These are phyloP conservation scores for Curvularia verruculosa DNA, from an alignment of 2,329 filamentous ascomycete genomes.

Conservation along the genomic window DNA sequence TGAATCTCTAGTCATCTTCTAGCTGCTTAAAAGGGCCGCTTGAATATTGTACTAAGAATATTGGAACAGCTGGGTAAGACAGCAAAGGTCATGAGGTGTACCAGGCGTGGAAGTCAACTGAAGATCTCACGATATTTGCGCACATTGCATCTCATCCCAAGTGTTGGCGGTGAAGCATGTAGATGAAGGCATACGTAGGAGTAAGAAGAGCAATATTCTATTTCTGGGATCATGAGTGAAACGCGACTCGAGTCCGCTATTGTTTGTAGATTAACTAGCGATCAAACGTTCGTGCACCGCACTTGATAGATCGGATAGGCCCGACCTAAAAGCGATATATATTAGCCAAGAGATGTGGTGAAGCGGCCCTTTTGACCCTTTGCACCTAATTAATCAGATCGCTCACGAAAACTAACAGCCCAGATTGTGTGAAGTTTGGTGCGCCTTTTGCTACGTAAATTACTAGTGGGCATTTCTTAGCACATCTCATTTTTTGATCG, in stretches of 20 bases:
- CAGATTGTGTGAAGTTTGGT: neutral
- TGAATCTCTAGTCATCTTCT: neutral
- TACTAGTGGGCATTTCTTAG: neutral
- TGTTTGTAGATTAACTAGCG: neutral
- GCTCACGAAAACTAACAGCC: neutral
- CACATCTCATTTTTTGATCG: neutral
- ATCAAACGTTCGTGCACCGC: neutral
- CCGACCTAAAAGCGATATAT: neutral
- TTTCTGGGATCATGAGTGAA: neutral
- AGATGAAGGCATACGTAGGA: neutral
- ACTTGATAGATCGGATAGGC: neutral
- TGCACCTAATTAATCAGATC: neutral
- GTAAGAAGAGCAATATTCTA: neutral
- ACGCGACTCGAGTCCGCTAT: neutral
- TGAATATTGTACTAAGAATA: neutral
- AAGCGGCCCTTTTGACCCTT: neutral
- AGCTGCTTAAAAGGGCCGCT: neutral
- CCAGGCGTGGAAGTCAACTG: neutral
- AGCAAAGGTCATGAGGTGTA: neutral
- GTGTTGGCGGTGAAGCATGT: neutral
- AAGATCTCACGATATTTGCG: neutral
- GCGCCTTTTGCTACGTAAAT: neutral
- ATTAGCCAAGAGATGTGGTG: neutral
- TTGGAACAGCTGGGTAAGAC: neutral
- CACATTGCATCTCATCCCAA: neutral